Evolutionary conservation across 2,329 filamentous ascomycete genomes (phyloP), one percentile per base, ranked within the genome.

Genomic region (Coleophoma cylindrospora): DNA sequence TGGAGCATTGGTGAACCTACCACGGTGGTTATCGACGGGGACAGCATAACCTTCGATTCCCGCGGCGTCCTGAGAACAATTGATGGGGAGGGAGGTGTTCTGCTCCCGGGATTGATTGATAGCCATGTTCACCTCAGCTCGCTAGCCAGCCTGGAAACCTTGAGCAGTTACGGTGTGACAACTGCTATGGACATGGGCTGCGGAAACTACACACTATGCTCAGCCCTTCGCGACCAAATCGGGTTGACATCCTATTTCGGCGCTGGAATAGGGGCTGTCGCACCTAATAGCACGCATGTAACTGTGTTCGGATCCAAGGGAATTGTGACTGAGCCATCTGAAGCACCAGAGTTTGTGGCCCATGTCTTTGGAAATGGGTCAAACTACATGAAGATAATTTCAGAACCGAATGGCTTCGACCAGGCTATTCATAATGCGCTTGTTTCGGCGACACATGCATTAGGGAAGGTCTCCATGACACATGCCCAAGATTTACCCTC

Each of bases 71-170:
- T 14, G 12, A 48, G 22, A 50, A 10, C 51, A 48, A 44, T 66
- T 17, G 61, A 66, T 32, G 62, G 53, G 34, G 47, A 48, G 15
- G 60, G 61, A 22, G 50, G 57, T 15, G 57, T 63, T 40, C 48
- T 64, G 11, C 60, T 63, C 19, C 64, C 64, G 0, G 63, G 62
- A 4, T 51, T 66, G n/a, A 66, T 65, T 48, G 63, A 65, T 41
- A 54, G 60, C 1, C 63, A 65, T 41, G 47, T 63, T 6, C 63
- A 65, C 48, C 45, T 64, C 8, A 37, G 40, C 12, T 53, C 58
- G 11, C 43, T 61, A 22, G 53, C 51, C 10, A 57, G 52, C 3
- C 49, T 64, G 15, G 53, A 54, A 17, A 55, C 48, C 17, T 54
- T 58, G 45, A 61, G 58, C 22, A 57, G 60, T 8, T 63, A 61